phyloP scores from a whole-genome alignment of 129 eudicot species.

The Flaveria trinervia region DNA sequence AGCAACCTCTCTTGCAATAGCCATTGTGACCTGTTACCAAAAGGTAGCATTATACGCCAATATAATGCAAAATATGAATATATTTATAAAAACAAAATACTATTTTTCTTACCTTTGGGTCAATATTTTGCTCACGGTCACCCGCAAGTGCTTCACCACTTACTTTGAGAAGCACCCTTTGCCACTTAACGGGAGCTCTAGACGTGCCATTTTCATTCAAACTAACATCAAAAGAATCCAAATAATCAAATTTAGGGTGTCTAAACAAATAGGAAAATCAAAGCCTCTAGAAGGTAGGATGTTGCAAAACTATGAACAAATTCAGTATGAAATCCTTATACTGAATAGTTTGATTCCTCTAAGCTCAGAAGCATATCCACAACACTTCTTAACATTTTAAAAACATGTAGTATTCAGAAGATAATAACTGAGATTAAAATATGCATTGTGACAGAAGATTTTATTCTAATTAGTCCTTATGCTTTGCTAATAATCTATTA shows the following conservation, averaged over 20 bases:
- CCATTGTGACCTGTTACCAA: slow-evolving; percentile 70
- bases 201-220: slow-evolving; percentile 53
- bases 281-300: slow-evolving; percentile 5
- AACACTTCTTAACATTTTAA: not conserved
- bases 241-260: slow-evolving; percentile 39
- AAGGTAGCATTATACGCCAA: slow-evolving; percentile 16
- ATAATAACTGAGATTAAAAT: not conserved
- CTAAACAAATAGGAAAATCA: slow-evolving; percentile 17
- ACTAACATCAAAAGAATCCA: slow-evolving; percentile 49
- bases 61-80: not conserved
- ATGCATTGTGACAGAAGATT: not conserved
- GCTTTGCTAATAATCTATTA: slow-evolving; percentile 11
- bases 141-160: slow-evolving; percentile 99
- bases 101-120: slow-evolving; percentile 69
- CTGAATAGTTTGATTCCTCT: not conserved
- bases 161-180: slow-evolving; percentile 92
- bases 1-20: slow-evolving; percentile 98
- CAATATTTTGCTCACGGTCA: slow-evolving; percentile 78
- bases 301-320: not conserved
- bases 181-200: slow-evolving; percentile 66
- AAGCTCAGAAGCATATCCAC: not conserved
- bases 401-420: not conserved
- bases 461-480: not conserved
- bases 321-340: not conserved
- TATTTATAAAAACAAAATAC: not conserved